Base-by-base conservation (phyloP, 1,139 yeast species). In the Blastobotrys proliferans region DNA sequence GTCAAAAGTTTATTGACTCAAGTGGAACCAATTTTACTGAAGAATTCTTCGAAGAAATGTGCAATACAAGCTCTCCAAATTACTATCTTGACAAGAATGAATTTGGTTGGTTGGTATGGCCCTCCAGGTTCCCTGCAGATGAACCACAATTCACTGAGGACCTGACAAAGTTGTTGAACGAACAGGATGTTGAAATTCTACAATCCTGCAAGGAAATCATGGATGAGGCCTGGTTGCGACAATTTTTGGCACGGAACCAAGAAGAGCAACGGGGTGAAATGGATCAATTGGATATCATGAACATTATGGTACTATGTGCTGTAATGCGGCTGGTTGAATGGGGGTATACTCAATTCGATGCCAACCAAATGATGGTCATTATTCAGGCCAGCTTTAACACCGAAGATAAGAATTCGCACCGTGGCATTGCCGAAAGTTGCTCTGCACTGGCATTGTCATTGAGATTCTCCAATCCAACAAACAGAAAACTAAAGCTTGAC, bases 81-180 rank as follows among this genome's bases (percentile, higher is more conserved):
- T 63, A 55, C 44, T 56, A 35, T 52, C 60, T 68, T 16, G 64
- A 65, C 0, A 50, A 64, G 26, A 82, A 87, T 1, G 56, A 58
- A 1, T 83, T 65, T 52, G 95, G 97, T 0, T 85, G 94, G 82
- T 64, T 85, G 14, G 81, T 83, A 40, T 87, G 97, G 95, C 86
- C 82, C 14, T 65, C 75, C 9, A 51, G 64, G 0, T 60, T 85
- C 64, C 59, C 63, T 25, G 94, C 76, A 1, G 68, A 76, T 10
- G 62, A 66, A n/a, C 6, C 27, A 6, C 37, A 29, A 6, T 38
- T n/a, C 18, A 20, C 58, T 6, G 42, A 48, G 17, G 36, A 44
- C 1, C 51, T 58, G 6, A 62, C 65, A 1, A 52, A 74, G 24
- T 56, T 63, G 9, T 65, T 77, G 29, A 61, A 59, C 3, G 67